Conservation (phyloP, 345 rosid genomes). For the Arabis alpina region DNA sequence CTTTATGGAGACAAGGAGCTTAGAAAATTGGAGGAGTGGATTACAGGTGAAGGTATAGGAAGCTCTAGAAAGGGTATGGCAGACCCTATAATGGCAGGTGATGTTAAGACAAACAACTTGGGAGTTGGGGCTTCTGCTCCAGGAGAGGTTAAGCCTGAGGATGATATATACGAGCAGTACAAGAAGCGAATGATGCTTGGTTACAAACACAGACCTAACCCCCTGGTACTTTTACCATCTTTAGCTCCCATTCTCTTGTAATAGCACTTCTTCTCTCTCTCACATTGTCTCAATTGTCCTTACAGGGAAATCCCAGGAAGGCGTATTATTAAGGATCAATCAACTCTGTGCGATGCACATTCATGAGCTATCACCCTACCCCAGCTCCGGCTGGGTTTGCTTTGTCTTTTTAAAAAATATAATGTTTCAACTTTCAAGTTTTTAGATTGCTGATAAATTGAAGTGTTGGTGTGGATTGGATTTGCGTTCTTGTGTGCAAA, state of each 20-base stretch:
- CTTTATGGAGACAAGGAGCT: constrained; percentile 40
- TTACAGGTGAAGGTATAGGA: constrained; percentile 97
- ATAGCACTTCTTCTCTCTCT: background rate
- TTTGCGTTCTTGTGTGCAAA: constrained; percentile 24
- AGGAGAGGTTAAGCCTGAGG: constrained; percentile 88
- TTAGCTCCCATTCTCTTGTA: constrained; percentile 4
- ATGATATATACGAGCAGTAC: constrained; percentile 98
- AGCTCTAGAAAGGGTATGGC: constrained; percentile 89
- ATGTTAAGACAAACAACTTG: constrained; percentile 82
- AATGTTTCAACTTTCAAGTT: constrained; percentile 20
- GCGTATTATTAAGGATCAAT: constrained; percentile 41
- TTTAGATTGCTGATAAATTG: constrained; percentile 18
- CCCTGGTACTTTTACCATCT: constrained; percentile 59
- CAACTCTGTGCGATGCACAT: background rate
- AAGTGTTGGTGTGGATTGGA: constrained; percentile 34
- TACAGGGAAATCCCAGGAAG: constrained; percentile 48
- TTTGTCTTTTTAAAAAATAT: constrained; percentile 12
- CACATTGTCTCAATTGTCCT: background rate
- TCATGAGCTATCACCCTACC: constrained; percentile 21
- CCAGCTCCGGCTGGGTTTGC: constrained; percentile 21
- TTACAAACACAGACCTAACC: constrained; percentile 92
- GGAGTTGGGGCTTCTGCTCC: constrained; percentile 96
- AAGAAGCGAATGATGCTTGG: constrained; percentile 99
- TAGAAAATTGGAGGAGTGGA: constrained; percentile 42
- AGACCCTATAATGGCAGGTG: constrained; percentile 90